Base-by-base conservation (phyloP, 2,329 filamentous ascomycete genomes). In the Colletotrichum limetticola region DNA sequence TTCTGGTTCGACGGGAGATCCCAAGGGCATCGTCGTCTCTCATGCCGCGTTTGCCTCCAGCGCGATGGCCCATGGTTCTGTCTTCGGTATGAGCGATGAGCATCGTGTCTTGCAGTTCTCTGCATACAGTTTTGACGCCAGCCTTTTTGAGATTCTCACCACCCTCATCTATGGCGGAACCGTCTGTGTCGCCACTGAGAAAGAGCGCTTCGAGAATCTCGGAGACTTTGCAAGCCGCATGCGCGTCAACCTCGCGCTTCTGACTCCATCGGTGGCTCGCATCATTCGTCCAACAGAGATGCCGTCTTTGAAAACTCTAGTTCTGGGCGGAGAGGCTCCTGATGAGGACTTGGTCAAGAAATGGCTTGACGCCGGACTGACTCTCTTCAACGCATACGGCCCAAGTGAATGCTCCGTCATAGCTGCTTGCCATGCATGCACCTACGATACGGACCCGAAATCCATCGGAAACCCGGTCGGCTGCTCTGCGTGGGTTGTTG, bases 1-100 rank as follows among this genome's bases (percentile, higher is more conserved):
- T 4, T 77, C 86, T n/a, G 86, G 86, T 16, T 87, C 83, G 52
- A 88, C 85, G 4, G 86, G 85, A 14, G 78, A 79, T 35, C 86
- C 86, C 5, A 88, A 88, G 78, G 86, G 86, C 42, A 84, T 87
- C 28, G 82, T 87, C 53, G 61, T 76, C 28, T 72, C 72, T 22
- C 75, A 78, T 53, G 67, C 72, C 2, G 75, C 78, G 2, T 75
- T 78, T 28, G 60, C 68, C 62, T 75, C 77, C 22, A 76, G 75
- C 24, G 72, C 75, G 7, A 56, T 37, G 11, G 74, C 74, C 11
- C 74, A 78, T 22, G 72, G 67, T 1, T 64, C 72, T 14, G 64
- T 62, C 3, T 16, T 70, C 3, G 35, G 67, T 9, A 35, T 73
- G 22, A 46, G 24, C 4, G 42, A 52, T 8, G 49, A 63, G 3